A percentile compares a stretch with the other conserved stretches of the same genome.
Conservation (phyloP, 805 yeast species). For the Candida piceae region DNA sequence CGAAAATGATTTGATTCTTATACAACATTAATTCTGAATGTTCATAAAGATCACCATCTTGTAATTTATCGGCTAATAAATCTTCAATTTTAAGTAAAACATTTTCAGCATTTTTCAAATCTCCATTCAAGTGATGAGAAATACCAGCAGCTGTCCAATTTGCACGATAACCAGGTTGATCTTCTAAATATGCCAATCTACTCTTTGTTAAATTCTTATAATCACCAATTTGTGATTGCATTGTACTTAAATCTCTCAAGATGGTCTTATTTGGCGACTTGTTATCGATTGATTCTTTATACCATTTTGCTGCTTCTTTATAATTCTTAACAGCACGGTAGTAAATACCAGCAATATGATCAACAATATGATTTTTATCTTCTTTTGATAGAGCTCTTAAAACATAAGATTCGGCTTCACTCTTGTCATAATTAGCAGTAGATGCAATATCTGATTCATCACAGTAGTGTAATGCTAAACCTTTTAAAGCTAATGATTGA, state of each 20-base stretch:
- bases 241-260: constrained; percentile 72
- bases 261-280: constrained; percentile 78
- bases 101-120: constrained; percentile 61
- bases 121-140: constrained; percentile 73
- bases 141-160: constrained; percentile 88
- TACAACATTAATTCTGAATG: constrained; percentile 76
- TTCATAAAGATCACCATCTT: constrained; percentile 66
- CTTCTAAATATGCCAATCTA: constrained; percentile 64
- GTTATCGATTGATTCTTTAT: constrained; percentile 65
- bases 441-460: constrained; percentile 26
- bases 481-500: constrained; percentile 82
- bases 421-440: constrained; percentile 31
- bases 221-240: constrained; percentile 79
- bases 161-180: constrained; percentile 76
- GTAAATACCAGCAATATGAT: constrained; percentile 83
- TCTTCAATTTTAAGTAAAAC: constrained; percentile 75
- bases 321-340: constrained; percentile 67
- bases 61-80: constrained; percentile 60
- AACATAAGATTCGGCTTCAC: constrained; percentile 61
- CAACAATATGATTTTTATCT: constrained; percentile 60
- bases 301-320: constrained; percentile 73
- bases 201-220: constrained; percentile 56
- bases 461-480: constrained; percentile 54
- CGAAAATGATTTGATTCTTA: constrained; percentile 61
- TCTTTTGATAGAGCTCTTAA: constrained; percentile 56